Evolutionary conservation across 495 filamentous ascomycete genomes (phyloP).

Genomic region (Schizothecium vesticola): DNA sequence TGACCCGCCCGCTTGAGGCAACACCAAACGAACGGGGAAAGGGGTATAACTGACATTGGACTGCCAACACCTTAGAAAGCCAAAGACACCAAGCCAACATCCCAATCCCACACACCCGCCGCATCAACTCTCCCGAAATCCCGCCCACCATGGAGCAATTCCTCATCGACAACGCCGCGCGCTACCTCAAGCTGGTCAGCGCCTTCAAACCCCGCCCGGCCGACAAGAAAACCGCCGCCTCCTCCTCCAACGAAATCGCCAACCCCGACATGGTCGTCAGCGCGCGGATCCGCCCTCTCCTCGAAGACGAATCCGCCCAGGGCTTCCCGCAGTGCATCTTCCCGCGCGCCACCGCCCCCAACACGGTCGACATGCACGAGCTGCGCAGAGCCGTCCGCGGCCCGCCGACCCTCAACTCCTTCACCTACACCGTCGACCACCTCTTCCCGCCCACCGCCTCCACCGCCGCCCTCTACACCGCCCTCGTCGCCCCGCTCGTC

Average conservation of each 20-base stretch:
- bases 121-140: background rate
- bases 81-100: background rate
- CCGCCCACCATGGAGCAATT: conserved; percentile 19
- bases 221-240: background rate
- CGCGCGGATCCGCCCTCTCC: conserved; percentile 3
- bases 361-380: conserved; percentile 2
- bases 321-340: background rate
- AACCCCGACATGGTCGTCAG: conserved; percentile 16
- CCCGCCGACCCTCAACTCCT: conserved; percentile 6
- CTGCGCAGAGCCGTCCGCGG: background rate
- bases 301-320: background rate
- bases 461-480: conserved; percentile 19
- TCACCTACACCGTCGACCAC: conserved; percentile 18
- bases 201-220: conserved; percentile 11
- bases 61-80: background rate
- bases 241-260: background rate
- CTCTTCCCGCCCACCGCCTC: conserved; percentile 15
- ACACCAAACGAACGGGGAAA: background rate
- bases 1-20: background rate
- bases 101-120: background rate
- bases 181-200: conserved; percentile 18
- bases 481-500: conserved; percentile 17
- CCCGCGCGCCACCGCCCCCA: background rate
- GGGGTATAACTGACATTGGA: background rate
- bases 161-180: conserved; percentile 18